A percentile compares a stretch with the other conserved stretches of the same genome.
phyloP scores from a whole-genome alignment of 2,329 filamentous ascomycete genomes.

The Ceratocystis cubensis region DNA sequence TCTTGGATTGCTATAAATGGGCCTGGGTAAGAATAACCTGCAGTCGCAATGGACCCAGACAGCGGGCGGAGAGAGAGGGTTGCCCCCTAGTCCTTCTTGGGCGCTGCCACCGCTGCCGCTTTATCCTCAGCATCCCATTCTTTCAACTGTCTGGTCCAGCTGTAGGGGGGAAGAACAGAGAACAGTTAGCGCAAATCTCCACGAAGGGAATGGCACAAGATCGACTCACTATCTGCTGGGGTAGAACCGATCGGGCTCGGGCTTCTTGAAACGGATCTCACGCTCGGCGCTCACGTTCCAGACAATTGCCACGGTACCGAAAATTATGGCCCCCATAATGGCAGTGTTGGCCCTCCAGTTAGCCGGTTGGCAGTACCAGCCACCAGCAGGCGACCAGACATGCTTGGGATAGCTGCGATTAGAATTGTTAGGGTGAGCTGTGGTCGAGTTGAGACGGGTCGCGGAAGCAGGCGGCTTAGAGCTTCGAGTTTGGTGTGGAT shows the following conservation, averaged over 20 bases:
- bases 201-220: background rate
- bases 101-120: conserved; percentile 27
- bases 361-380: conserved; percentile 87
- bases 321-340: conserved; percentile 54
- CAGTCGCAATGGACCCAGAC: background rate
- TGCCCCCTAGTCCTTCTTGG: conserved; percentile 24
- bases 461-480: background rate
- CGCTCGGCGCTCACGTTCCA: conserved; percentile 63
- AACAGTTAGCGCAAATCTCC: background rate
- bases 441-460: background rate
- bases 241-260: conserved; percentile 64
- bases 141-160: conserved; percentile 37
- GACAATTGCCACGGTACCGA: conserved; percentile 53
- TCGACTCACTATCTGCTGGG: conserved; percentile 68
- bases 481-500: background rate
- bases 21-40: background rate
- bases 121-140: conserved; percentile 35
- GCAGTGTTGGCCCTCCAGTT: conserved; percentile 95
- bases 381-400: conserved; percentile 96
- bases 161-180: conserved; percentile 21
- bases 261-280: conserved; percentile 62
- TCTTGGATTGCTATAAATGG: conserved; percentile 6
- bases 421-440: conserved; percentile 15
- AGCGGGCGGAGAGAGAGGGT: background rate
- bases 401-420: conserved; percentile 78